Evolutionary conservation across 2,329 filamentous ascomycete species (phyloP).

Genomic region (Cytospora leucostoma): DNA sequence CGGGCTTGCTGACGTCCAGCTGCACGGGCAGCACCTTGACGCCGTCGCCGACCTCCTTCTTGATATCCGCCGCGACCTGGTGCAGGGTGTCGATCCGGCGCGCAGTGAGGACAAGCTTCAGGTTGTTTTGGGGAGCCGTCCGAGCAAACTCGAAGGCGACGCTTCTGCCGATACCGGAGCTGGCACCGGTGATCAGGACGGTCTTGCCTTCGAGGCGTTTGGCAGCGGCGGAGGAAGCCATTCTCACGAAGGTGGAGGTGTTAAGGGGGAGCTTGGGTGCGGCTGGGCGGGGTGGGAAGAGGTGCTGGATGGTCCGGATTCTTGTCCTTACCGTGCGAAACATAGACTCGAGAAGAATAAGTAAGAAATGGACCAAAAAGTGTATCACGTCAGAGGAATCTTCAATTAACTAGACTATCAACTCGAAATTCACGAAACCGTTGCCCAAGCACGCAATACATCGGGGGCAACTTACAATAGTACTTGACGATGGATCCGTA

Average conservation of each 20-base stretch:
- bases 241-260: slow-evolving; percentile 33
- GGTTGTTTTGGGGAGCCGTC: slow-evolving; percentile 71
- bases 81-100: slow-evolving; percentile 77
- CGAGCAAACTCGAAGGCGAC: slow-evolving; percentile 92
- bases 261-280: not conserved
- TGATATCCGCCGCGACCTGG: slow-evolving; percentile 75
- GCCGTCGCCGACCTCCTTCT: slow-evolving; percentile 72
- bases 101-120: slow-evolving; percentile 88
- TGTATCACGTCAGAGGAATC: not conserved
- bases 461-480: not conserved
- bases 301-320: slow-evolving; percentile 19
- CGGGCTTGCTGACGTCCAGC: slow-evolving; percentile 82
- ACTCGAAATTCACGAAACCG: not conserved
- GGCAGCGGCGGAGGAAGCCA: slow-evolving; percentile 64
- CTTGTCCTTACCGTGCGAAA: slow-evolving; percentile 18
- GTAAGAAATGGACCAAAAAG: not conserved
- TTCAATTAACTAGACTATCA: not conserved
- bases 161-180: slow-evolving; percentile 83
- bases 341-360: slow-evolving; percentile 10
- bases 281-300: slow-evolving; percentile 10
- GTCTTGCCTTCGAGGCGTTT: slow-evolving; percentile 94
- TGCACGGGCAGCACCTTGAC: slow-evolving; percentile 81
- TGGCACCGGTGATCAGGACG: slow-evolving; percentile 86
- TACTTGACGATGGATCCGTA: not conserved
- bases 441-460: not conserved